Evolutionary conservation across 108 stramenopile species (phyloP), one percentile per base, ranked within the genome.

Genomic region (Hondaea fermentalgiana): DNA sequence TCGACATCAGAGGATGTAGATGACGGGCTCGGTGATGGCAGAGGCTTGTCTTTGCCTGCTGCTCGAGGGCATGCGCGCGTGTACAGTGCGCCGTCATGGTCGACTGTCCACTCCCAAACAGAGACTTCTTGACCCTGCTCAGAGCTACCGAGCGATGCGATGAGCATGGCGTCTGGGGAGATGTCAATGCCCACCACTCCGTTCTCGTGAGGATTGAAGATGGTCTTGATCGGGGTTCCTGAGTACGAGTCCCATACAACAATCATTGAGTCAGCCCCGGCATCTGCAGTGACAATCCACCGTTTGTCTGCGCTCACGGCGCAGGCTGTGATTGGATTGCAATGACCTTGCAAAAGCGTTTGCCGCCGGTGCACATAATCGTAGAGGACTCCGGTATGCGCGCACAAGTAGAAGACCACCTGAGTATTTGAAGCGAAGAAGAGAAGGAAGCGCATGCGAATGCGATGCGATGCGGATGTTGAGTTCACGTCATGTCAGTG

Each of bases 201-300:
- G 0, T 60, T 57, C 5, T 87, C 49, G 58, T 93, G 47, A 4
- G 94, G 92, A 8, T 88, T 90, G 60, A 92, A 92, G 6, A 93
- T 91, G 29, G 92, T 93, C 57, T 92, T 90, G 57, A 94, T 89
- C 6, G 94, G 94, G 4, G 92, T 76, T 5, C 91, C 89, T 5
- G 94, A 88, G 16, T 49, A 14, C 4, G 83, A 55, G 35, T 95
- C 94, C 94, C 94, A 95, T 5, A 95, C 92, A 3, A 95, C 93
- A 28, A 95, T 64, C 90, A 95, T 91, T 35, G 88, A 88, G 57
- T 95, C 94, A 4, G 49, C 47, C 5, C 94, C 94, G 5, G 90
- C 71, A 87, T 95, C 94, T 19, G 91, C 94, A 2, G 94, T 95
- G 19, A 87, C 94, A 14, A 94, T 91, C 94, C 94, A 95, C 23